Conservation (phyloP, 2,329 filamentous ascomycete species). For the Fusarium acutatum region DNA sequence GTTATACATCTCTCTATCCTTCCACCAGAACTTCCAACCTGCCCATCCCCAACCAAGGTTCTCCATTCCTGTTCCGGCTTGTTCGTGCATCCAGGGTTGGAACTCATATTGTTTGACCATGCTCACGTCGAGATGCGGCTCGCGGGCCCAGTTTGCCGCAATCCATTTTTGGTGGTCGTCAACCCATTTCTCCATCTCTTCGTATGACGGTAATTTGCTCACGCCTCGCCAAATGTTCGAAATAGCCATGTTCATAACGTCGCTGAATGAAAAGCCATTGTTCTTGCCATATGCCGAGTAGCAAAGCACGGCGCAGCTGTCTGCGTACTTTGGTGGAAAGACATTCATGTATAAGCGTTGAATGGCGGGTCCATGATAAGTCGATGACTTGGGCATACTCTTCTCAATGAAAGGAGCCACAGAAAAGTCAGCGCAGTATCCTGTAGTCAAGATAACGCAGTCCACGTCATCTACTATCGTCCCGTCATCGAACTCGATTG, state of each 20-base stretch:
- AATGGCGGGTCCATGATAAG: background rate
- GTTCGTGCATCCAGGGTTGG: conserved; percentile 47
- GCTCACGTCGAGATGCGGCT: conserved; percentile 10
- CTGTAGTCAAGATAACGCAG: conserved; percentile 14
- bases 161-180: conserved; percentile 19
- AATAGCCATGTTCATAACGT: conserved; percentile 27
- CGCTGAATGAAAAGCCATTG: conserved; percentile 26
- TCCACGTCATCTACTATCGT: conserved; percentile 10
- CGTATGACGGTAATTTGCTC: background rate
- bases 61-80: conserved; percentile 54
- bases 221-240: conserved; percentile 21
- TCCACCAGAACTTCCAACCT: conserved; percentile 54
- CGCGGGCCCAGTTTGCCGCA: background rate
- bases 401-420: conserved; percentile 10
- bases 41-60: conserved; percentile 51
- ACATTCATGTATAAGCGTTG: conserved; percentile 19
- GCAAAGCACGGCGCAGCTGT: conserved; percentile 17
- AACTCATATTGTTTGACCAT: conserved; percentile 46
- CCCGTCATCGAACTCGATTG: conserved; percentile 25
- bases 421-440: conserved; percentile 4
- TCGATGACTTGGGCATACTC: background rate
- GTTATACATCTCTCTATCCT: conserved; percentile 48
- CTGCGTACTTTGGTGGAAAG: conserved; percentile 10
- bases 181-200: conserved; percentile 22
- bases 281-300: conserved; percentile 24